Evolutionary conservation across 139 green algal species (phyloP), one percentile per base, ranked within the genome.

Genomic region (Chlorella sorokiniana): DNA sequence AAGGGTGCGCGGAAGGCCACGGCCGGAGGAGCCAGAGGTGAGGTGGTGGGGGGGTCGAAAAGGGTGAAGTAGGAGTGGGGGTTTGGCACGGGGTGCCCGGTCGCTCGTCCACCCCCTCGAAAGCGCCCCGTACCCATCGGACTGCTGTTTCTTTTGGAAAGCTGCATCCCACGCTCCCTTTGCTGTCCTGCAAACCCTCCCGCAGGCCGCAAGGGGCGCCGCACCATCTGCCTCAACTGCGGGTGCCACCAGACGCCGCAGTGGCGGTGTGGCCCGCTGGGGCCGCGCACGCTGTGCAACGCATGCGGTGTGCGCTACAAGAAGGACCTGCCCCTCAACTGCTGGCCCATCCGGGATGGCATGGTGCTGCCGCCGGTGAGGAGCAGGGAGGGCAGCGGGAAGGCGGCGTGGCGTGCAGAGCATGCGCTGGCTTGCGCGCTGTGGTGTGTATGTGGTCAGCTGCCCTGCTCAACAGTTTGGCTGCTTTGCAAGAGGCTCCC

Each of bases 231-330:
- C 88, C 77, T 78, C 37, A 90, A 93, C 83, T 94, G 90, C 75
- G 87, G 80, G 31, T 83, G 81, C 42, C 61, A 79, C 61, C 76
- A 88, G 72, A 94, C 91, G 6, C 90, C 90, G 31, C 93, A 96
- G 88, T 96, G 93, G 93, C 82, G 93, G 9, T 89, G 86, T 59
- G 93, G 92, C 20, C 93, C 93, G 31, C 68, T 93, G 48, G 93
- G 93, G 2, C 92, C 91, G 0, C 90, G 91, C 69, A 95, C 93
- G 31, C 86, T 97, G 29, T 97, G 93, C 87, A 97, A 97, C 76
- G 92, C 92, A 29, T 97, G 93, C 77, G 93, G 92, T 23, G 93
- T 96, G 69, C 85, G 89, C 35, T 94, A 86, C 87, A 91, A 90
- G 59, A 94, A 94, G 85, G 86, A 87, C 38, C 85, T 92, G 31